phyloP scores from a whole-genome alignment of 208 protist genomes.

The Acanthamoeba triangularis region DNA sequence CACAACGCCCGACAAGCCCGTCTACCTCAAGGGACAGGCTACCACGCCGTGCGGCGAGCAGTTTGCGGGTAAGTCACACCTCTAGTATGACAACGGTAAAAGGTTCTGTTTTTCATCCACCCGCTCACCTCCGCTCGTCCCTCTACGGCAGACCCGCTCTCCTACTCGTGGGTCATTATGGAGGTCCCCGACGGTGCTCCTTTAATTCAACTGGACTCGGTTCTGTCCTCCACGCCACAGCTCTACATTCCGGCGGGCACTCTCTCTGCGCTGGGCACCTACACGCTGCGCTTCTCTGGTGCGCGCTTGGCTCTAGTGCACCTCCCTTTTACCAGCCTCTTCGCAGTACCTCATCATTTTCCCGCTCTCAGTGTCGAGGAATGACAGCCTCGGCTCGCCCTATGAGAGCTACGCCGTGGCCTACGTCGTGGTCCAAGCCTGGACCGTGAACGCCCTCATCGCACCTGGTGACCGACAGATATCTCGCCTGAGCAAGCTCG shows the following conservation, averaged over 20 bases:
- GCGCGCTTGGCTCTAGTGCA: neutral
- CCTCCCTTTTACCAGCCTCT: neutral
- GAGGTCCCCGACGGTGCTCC: neutral
- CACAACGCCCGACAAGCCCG: slow-evolving; percentile 18
- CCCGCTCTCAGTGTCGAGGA: neutral
- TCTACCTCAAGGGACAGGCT: slow-evolving; percentile 61
- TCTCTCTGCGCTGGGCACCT: neutral
- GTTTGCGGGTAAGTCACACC: neutral
- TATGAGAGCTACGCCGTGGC: slow-evolving; percentile 5
- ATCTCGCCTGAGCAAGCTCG: slow-evolving; percentile 8
- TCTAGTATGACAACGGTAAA: neutral
- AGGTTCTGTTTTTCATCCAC: neutral
- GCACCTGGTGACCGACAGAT: slow-evolving; percentile 22
- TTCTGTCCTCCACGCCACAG: slow-evolving; percentile 8
- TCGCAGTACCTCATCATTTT: neutral
- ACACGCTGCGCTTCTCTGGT: neutral
- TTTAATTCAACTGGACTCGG: neutral
- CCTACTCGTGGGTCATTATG: slow-evolving; percentile 61
- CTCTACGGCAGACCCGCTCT: slow-evolving; percentile 33
- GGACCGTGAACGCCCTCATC: neutral
- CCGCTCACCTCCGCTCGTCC: neutral
- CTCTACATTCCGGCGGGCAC: slow-evolving; percentile 62
- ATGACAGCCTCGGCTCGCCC: neutral
- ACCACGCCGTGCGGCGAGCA: neutral
- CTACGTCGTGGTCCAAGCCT: slow-evolving; percentile 3